Conservation (phyloP, 495 filamentous ascomycete species). For the Monascus purpureus region DNA sequence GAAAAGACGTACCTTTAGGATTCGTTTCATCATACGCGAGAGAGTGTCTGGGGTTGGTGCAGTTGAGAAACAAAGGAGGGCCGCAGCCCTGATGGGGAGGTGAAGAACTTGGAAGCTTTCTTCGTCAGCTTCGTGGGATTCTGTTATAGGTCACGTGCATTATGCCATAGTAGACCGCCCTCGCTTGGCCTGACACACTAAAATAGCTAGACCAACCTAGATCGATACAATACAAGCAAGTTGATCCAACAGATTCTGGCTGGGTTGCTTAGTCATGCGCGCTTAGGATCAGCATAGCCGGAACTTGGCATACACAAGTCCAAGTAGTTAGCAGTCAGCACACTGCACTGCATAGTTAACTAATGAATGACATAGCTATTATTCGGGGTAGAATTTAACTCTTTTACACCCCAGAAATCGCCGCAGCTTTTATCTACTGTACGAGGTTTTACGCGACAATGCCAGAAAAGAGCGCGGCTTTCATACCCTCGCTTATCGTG, state of each 20-base stretch:
- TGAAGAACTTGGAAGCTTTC: slow-evolving; percentile 3
- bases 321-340: too few species aligned
- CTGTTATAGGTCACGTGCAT: neutral
- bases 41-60: neutral
- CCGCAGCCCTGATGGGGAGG: slow-evolving; percentile 22
- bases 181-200: too few species aligned
- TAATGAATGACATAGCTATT: neutral
- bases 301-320: too few species aligned
- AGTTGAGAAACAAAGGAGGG: slow-evolving; percentile 11
- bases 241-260: too few species aligned
- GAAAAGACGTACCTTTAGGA: slow-evolving; percentile 22
- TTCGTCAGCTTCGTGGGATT: neutral
- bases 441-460: too few species aligned
- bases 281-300: too few species aligned
- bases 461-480: neutral
- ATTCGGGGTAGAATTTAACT: neutral
- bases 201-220: too few species aligned
- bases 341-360: slow-evolving; percentile 1
- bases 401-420: too few species aligned
- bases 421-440: too few species aligned
- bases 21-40: slow-evolving; percentile 18
- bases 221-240: too few species aligned
- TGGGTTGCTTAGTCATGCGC: too few species aligned
- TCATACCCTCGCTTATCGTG: slow-evolving; percentile 46
- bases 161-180: too few species aligned